Percentiles rank a stretch among this genome's conserved stretches.
phyloP scores from a whole-genome alignment of 192 early-diverging fungal genomes.

The Chytriomyces sp. region DNA sequence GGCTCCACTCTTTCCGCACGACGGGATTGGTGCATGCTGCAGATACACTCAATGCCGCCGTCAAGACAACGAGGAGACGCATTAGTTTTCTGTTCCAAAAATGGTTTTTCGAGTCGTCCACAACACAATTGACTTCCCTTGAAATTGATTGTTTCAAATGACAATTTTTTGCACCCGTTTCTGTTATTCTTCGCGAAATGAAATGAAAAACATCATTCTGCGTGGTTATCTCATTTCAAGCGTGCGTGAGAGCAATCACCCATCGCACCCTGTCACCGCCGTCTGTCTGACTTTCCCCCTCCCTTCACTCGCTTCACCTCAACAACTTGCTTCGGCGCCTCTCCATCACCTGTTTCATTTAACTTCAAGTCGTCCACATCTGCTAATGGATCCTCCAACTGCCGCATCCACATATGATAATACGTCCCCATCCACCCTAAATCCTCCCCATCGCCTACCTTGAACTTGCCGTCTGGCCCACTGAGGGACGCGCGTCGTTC shows the following conservation, averaged over 20 bases:
- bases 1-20: background rate
- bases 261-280: background rate
- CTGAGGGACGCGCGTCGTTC: constrained; percentile 11
- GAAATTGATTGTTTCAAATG: background rate
- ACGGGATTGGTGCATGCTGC: background rate
- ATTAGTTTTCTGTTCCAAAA: too few relatives aligned
- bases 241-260: too few relatives aligned
- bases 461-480: constrained; percentile 21
- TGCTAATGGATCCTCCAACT: constrained; percentile 55
- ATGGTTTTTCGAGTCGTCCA: too few relatives aligned
- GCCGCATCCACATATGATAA: constrained; percentile 90
- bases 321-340: too few relatives aligned
- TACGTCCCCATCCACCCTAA: constrained; percentile 64
- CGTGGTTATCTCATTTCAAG: background rate
- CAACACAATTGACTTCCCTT: too few relatives aligned
- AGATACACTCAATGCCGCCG: background rate
- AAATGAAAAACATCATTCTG: background rate
- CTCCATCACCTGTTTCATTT: background rate
- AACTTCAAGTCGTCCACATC: background rate
- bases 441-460: constrained; percentile 28
- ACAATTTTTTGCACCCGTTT: background rate
- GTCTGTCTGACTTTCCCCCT: background rate
- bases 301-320: background rate
- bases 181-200: background rate
- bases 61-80: background rate